Evolutionary conservation across 768 basidiomycete species (phyloP), one percentile per base, ranked within the genome.

Genomic region (Agaricus blazei): DNA sequence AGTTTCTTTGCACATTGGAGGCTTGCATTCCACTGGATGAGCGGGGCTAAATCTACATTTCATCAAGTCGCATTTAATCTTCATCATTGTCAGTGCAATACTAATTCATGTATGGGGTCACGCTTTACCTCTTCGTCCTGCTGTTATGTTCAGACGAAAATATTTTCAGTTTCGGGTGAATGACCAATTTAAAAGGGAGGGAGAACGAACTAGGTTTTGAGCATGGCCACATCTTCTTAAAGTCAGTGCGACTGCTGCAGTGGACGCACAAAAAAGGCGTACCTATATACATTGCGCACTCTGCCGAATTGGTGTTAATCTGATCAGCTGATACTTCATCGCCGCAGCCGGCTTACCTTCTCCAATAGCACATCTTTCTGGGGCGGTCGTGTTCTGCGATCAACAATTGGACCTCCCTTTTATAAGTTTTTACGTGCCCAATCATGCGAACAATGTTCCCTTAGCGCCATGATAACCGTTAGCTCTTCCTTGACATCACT

Each of bases 21-120:
- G 75, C 46, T 62, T 53, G 65, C 85, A 87, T 37, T 69, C 64
- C 41, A 48, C 63, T 37, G 84, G 72, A 65, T 87, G 85, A 34
- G 62, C 69, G 6, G 77, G 75, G 62, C 85, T 87, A 62, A 87
- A 86, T 70, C 78, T 84, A 72, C 85, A 87, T 57, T 69, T 77
- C 40, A 70, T 69, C 53, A 80, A 69, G 61, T 81, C 76, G 58
- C 85, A 87, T 63, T 81, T 79, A 61, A 87, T 85, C 85, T 87
- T 57, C 48, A 46, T 37, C 29, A 45, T 15, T 27, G 29, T 59
- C 47, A 58, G 54, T 56, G 36, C 48, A 19, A 38, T n/a, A 19
- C 27, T 34, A 7, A 11, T 36, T 26, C 12, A 9, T 31, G 24
- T 12, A 19, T 15, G 12, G 34, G 31, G 29, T 11, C 19, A 3